Evolutionary conservation across 1,139 yeast species (phyloP).

Genomic region (Saccharomyces hybrid): DNA sequence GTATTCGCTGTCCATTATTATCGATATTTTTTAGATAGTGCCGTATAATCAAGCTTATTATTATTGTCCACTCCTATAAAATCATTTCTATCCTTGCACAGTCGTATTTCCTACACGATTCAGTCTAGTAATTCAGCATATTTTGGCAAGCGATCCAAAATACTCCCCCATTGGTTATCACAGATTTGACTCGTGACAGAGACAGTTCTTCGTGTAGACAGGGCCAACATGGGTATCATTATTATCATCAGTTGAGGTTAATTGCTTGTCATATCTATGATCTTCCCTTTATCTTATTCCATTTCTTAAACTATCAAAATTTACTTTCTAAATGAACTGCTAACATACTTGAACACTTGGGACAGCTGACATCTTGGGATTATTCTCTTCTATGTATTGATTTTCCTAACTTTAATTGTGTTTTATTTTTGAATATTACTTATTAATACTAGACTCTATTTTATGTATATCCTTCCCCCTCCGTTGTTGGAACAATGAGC

Average conservation of each 20-base stretch:
- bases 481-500: neutral
- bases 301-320: neutral
- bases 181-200: neutral
- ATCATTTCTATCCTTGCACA: neutral
- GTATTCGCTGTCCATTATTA: neutral
- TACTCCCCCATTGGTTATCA: neutral
- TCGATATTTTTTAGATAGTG: neutral
- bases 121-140: neutral
- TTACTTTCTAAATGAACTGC: conserved; percentile 25
- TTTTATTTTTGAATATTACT: neutral
- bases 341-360: conserved; percentile 60
- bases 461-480: conserved; percentile 1
- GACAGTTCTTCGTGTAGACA: neutral
- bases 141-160: neutral
- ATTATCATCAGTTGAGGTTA: neutral
- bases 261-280: neutral
- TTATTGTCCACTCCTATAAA: neutral
- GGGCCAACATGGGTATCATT: neutral
- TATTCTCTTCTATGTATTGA: conserved; percentile 10
- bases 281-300: neutral
- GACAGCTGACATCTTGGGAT: conserved; percentile 42
- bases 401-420: neutral
- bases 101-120: neutral
- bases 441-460: neutral
- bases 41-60: neutral